These are phyloP conservation scores for Pyricularia grisea DNA, from an alignment of 2,329 filamentous ascomycete species.

Conservation along the genomic window DNA sequence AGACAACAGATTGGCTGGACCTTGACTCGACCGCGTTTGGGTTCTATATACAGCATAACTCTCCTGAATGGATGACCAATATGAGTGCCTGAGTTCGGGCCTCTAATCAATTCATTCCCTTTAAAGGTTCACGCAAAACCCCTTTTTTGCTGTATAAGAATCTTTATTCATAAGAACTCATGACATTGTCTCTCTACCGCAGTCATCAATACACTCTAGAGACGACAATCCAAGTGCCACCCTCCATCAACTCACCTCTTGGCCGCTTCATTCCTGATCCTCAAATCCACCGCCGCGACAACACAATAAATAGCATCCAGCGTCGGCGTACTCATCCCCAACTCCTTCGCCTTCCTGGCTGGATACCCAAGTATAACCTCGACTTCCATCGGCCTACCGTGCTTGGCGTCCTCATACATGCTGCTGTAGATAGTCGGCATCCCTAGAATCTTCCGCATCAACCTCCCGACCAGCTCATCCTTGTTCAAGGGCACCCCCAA, in stretches of 20 bases:
- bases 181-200: not conserved
- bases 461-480: constrained; percentile 30
- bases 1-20: not conserved
- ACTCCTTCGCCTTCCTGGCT: constrained; percentile 41
- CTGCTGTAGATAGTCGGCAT: constrained; percentile 34
- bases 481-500: constrained; percentile 37
- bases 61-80: not conserved
- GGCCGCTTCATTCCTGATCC: constrained; percentile 6
- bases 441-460: constrained; percentile 35
- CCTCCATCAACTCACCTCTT: not conserved
- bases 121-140: no score
- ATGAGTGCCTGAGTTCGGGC: not conserved
- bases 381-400: constrained; percentile 48
- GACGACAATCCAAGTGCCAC: not conserved
- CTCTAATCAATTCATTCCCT: no score
- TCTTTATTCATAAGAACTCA: not conserved
- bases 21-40: not conserved
- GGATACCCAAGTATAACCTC: constrained; percentile 55
- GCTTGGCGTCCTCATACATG: constrained; percentile 51
- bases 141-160: no score
- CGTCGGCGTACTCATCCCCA: constrained; percentile 44
- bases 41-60: not conserved
- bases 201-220: not conserved
- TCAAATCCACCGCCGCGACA: constrained; percentile 20
- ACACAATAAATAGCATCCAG: constrained; percentile 29